phyloP scores from a whole-genome alignment of 352 stramenopile genomes.

The Pythium guiyangense region DNA sequence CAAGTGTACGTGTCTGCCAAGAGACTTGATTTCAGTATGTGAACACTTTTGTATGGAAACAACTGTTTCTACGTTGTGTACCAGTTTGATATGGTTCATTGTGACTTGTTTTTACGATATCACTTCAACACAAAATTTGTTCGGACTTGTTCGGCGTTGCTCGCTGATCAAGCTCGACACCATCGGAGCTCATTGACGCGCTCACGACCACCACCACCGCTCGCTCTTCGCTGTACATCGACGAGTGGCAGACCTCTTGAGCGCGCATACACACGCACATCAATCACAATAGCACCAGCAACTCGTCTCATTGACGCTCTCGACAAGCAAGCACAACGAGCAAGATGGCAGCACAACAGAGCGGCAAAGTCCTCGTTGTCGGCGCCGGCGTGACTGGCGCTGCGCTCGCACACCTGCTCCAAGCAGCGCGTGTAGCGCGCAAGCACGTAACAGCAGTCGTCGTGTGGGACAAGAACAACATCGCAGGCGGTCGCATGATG shows the following conservation, averaged over 20 bases:
- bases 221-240: too few species aligned
- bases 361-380: constrained; percentile 47
- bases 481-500: constrained; percentile 62
- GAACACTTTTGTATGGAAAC: not conserved
- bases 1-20: not conserved
- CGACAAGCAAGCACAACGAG: constrained; percentile 3
- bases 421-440: constrained; percentile 21
- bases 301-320: not conserved
- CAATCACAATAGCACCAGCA: too few species aligned
- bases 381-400: constrained; percentile 61
- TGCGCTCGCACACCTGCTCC: constrained; percentile 42
- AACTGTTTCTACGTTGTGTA: not conserved
- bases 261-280: too few species aligned
- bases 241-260: too few species aligned
- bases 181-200: too few species aligned
- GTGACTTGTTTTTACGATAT: too few species aligned
- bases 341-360: constrained; percentile 14
- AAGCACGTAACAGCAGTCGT: constrained; percentile 25
- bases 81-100: not conserved
- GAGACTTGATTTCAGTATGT: not conserved
- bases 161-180: too few species aligned
- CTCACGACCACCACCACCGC: too few species aligned
- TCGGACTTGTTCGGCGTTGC: too few species aligned
- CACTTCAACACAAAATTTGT: too few species aligned
- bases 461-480: constrained; percentile 74